Percentiles rank a stretch among this genome's conserved stretches.
These are phyloP conservation scores for Sugiyamaella lignohabitans DNA, from an alignment of 805 yeast species.

Conservation along the genomic window DNA sequence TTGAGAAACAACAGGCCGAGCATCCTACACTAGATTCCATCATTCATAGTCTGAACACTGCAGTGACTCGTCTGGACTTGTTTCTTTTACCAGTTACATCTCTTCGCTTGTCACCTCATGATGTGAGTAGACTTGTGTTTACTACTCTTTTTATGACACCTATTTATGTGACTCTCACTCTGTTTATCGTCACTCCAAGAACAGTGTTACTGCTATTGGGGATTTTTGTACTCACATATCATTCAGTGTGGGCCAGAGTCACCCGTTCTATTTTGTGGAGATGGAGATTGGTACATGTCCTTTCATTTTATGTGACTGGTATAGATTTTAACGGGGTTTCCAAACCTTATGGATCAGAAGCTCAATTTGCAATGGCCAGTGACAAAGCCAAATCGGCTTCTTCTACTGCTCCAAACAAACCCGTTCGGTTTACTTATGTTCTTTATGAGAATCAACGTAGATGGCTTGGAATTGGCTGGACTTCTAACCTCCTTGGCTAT, in stretches of 20 bases:
- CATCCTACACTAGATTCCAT: constrained; percentile 86
- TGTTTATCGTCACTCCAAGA: constrained; percentile 66
- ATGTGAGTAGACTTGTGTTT: constrained; percentile 69
- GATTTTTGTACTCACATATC: constrained; percentile 64
- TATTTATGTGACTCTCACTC: constrained; percentile 62
- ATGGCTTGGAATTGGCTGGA: constrained; percentile 99
- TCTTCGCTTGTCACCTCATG: constrained; percentile 64
- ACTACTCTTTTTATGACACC: constrained; percentile 87
- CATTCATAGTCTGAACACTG: constrained; percentile 65
- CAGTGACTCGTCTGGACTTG: constrained; percentile 70
- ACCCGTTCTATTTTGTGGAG: constrained; percentile 83
- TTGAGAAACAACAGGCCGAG: constrained; percentile 42
- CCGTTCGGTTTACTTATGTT: constrained; percentile 83
- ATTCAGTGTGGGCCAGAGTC: constrained; percentile 78
- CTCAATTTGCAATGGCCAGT: constrained; percentile 10
- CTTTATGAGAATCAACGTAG: constrained; percentile 91
- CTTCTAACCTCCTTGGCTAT: constrained; percentile 79
- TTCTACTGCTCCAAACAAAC: constrained; percentile 33
- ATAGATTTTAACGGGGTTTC: constrained; percentile 57
- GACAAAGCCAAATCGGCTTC: constrained; percentile 14
- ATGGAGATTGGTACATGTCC: constrained; percentile 58
- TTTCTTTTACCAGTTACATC: constrained; percentile 74
- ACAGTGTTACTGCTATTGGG: constrained; percentile 55
- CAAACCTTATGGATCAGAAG: constrained; percentile 32
- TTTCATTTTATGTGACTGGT: constrained; percentile 81